These are phyloP conservation scores for Pisolithus tinctorius DNA, from an alignment of 768 basidiomycete species.

Conservation along the genomic window DNA sequence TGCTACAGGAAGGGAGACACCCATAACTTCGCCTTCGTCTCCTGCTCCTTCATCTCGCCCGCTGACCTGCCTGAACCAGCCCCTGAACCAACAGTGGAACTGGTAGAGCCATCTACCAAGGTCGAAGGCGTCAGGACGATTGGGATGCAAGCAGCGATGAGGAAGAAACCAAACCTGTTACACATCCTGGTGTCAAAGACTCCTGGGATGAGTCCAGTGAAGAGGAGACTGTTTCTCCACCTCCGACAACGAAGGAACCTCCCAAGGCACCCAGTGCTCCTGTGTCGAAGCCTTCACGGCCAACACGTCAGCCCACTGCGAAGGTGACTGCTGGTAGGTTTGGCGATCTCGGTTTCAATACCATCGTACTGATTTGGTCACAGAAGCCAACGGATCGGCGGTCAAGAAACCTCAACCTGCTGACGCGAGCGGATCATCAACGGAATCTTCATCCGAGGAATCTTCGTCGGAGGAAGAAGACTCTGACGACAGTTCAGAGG, in stretches of 20 bases:
- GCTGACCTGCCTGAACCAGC: constrained; percentile 30
- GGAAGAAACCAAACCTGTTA: constrained; percentile 23
- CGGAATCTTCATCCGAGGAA: constrained; percentile 34
- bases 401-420: constrained; percentile 13
- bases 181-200: constrained; percentile 36
- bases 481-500: constrained; percentile 46
- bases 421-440: constrained; percentile 19
- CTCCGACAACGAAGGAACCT: not conserved
- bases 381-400: constrained; percentile 3
- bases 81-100: constrained; percentile 16
- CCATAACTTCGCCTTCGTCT: constrained; percentile 2
- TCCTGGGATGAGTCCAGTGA: constrained; percentile 69
- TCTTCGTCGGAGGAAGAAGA: constrained; percentile 42
- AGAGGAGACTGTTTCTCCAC: constrained; percentile 35
- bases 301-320: constrained; percentile 12
- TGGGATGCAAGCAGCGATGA: constrained; percentile 48
- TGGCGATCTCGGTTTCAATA: not conserved
- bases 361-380: not conserved
- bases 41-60: constrained; percentile 38
- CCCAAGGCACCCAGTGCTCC: not conserved
- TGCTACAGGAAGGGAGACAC: constrained; percentile 34
- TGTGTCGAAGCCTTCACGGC: not conserved
- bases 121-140: constrained; percentile 37
- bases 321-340: constrained; percentile 1
- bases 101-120: constrained; percentile 20